Evolutionary conservation across 768 basidiomycete species (phyloP).

Genomic region (Tulasnella sp.): DNA sequence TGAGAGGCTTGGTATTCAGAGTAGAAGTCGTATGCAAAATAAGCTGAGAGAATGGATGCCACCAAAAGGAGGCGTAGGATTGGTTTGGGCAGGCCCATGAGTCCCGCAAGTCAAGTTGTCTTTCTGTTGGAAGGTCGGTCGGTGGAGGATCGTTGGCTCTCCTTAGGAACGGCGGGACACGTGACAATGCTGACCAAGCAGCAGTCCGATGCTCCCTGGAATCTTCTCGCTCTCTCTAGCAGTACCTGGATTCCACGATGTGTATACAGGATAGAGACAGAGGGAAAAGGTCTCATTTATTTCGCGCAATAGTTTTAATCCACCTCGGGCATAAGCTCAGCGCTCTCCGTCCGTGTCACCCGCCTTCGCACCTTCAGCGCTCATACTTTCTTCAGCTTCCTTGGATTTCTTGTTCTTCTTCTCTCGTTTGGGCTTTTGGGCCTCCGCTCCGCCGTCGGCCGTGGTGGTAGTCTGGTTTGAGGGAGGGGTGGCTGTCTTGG

Average conservation of each 20-base stretch:
- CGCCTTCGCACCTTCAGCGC: no score
- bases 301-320: background rate
- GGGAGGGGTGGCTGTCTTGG: background rate
- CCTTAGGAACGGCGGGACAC: background rate
- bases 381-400: background rate
- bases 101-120: background rate
- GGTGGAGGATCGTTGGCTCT: background rate
- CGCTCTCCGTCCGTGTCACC: background rate
- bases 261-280: no score
- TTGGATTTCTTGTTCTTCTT: background rate
- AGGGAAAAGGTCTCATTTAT: no score
- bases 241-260: no score
- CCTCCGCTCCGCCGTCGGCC: background rate
- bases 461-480: background rate
- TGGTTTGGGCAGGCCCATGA: slow-evolving; percentile 17
- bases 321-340: background rate
- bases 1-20: slow-evolving; percentile 2
- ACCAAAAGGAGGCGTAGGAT: slow-evolving; percentile 11
- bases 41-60: background rate
- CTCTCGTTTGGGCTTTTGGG: background rate
- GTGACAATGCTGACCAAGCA: background rate
- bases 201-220: no score
- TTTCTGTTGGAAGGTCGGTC: background rate
- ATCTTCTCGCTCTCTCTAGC: no score
- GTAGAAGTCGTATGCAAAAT: slow-evolving; percentile 12